A percentile compares a stretch with the other conserved stretches of the same genome.
Conservation (phyloP, 2,329 filamentous ascomycete genomes). For the Scedosporium apiospermum region DNA sequence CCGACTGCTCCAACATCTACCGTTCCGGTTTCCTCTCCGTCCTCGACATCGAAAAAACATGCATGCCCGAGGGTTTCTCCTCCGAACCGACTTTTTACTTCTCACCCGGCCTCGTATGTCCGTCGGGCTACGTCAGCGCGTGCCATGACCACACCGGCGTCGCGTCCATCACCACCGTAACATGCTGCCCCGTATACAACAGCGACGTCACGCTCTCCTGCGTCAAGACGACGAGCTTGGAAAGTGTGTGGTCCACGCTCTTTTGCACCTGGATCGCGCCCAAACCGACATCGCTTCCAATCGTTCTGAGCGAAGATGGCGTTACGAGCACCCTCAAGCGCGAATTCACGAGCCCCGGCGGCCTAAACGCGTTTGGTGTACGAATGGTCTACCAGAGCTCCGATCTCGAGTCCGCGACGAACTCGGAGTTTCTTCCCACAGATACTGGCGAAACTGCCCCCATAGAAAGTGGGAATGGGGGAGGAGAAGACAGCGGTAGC, state of each 20-base stretch:
- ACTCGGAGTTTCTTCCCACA: not conserved
- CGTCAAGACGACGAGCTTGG: slow-evolving; percentile 15
- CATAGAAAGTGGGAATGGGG: not conserved
- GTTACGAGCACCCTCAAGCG: slow-evolving; percentile 13
- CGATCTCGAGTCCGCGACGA: slow-evolving; percentile 13
- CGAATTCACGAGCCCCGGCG: slow-evolving; percentile 14
- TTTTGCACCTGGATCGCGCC: slow-evolving; percentile 25
- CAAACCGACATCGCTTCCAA: slow-evolving; percentile 13
- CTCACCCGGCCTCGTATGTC: slow-evolving; percentile 21
- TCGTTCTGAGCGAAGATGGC: slow-evolving; percentile 16
- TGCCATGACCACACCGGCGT: slow-evolving; percentile 18
- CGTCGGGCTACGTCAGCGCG: slow-evolving; percentile 17
- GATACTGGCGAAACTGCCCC: slow-evolving; percentile 4
- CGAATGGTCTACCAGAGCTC: slow-evolving; percentile 24
- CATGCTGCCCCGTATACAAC: slow-evolving; percentile 21
- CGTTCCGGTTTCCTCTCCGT: slow-evolving; percentile 9
- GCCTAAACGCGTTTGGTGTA: slow-evolving; percentile 23
- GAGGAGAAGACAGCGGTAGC: not conserved
- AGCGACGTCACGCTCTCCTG: slow-evolving; percentile 19
- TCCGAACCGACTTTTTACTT: slow-evolving; percentile 18
- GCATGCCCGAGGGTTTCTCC: slow-evolving; percentile 19
- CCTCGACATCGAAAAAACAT: slow-evolving; percentile 17
- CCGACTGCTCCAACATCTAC: slow-evolving; percentile 15
- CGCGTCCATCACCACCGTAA: slow-evolving; percentile 21
- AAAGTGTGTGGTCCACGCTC: slow-evolving; percentile 15